These are phyloP conservation scores for Phanerochaete carnosa DNA, from an alignment of 768 basidiomycete genomes.

Conservation along the genomic window DNA sequence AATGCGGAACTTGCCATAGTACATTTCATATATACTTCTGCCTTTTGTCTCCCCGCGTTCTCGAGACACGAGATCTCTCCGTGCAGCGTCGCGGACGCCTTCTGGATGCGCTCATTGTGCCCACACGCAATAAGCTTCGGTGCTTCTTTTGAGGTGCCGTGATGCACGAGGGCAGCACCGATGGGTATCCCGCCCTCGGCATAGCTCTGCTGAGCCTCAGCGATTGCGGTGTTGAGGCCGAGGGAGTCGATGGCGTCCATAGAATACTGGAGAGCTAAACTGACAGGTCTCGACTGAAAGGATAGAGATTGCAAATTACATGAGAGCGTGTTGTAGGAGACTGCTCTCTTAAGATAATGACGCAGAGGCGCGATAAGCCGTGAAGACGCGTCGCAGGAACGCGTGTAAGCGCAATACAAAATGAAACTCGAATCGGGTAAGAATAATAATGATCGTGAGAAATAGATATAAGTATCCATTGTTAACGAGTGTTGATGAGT, in stretches of 20 bases:
- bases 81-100: conserved; percentile 38
- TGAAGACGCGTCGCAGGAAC: no score
- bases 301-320: no score
- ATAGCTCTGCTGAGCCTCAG: conserved; percentile 44
- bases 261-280: no score
- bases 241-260: conserved; percentile 21
- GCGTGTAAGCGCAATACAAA: no score
- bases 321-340: no score
- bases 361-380: no score
- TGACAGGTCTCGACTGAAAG: no score
- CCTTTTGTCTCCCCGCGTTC: conserved; percentile 46
- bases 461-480: no score
- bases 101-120: conserved; percentile 44
- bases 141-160: conserved; percentile 12
- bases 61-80: conserved; percentile 50
- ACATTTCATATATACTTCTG: conserved; percentile 40
- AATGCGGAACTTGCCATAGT: conserved; percentile 42
- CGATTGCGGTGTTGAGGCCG: conserved; percentile 30
- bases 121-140: conserved; percentile 37
- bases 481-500: no score
- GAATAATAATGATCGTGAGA: no score
- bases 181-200: conserved; percentile 59
- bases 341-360: no score
- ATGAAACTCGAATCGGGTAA: no score
- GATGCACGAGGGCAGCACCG: conserved; percentile 44